Base-by-base conservation (phyloP, 2,329 filamentous ascomycete genomes). In the Diplodia seriata region DNA sequence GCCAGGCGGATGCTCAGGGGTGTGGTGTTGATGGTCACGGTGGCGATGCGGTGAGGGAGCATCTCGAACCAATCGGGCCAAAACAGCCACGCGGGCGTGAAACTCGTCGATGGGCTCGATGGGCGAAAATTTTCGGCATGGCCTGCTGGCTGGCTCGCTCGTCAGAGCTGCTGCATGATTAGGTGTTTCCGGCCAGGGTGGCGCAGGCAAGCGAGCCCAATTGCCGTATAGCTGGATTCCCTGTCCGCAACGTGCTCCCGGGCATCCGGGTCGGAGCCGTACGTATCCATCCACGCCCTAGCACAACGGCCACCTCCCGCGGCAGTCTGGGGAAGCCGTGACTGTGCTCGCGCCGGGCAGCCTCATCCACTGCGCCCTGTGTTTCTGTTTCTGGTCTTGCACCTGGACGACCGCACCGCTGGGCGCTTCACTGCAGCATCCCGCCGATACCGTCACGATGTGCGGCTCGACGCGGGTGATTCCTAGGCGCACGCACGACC, bases 401-500 rank as follows among this genome's bases (percentile, higher is more conserved):
- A 3, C 11, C n/a, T 15, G 9, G 26, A 33, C 31, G 3, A 7
- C 18, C 6, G 38, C 3, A 29, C 47, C 11, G 7, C 6, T 11
- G n/a, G 18, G 26, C 3, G 8, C 15, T 49, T 23, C 11, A 12
- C 14, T 31, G 23, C 3, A 63, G 67, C 57, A 29, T 38, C 31
- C 57, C 50, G 47, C 56, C 67, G 53, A 62, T 69, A 59, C 64
- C 64, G 56, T 66, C 53, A 51, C 61, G 59, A 65, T 40, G 68
- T 56, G 68, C 68, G 36, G 36, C 51, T 51, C 56, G 47, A 57
- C 67, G 68, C 47, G 12, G 67, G 66, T 54, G 56, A 69, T 64
- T 66, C 69, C 49, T 38, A 47, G 14, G 43, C 43, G 33, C 26
- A 43, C 67, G 50, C 56, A 68, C 66, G 64, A 69, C 51, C 26